A percentile compares a stretch with the other conserved stretches of the same genome.
Conservation (phyloP, 179 eudicot species). For the Gypsophila paniculata region DNA sequence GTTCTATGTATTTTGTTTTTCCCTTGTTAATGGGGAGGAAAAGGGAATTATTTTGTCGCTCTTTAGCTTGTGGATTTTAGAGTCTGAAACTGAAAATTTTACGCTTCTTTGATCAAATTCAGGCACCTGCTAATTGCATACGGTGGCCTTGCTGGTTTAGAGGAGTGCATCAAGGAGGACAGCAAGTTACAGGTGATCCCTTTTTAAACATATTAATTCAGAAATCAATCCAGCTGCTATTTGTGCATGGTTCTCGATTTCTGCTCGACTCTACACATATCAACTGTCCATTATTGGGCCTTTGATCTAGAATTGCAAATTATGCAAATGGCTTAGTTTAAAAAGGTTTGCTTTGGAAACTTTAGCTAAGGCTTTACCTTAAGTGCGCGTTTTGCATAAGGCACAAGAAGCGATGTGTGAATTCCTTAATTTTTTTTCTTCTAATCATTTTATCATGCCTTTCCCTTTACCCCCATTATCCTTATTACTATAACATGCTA, state of each 20-base stretch:
- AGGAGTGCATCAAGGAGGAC: slow-evolving; percentile 90
- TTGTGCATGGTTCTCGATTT: not conserved
- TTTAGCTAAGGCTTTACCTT: not conserved
- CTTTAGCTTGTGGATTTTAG: slow-evolving; percentile 5
- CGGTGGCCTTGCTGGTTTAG: slow-evolving; percentile 96
- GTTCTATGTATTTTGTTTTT: not conserved
- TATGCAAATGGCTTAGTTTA: not conserved
- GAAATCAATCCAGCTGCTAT: not conserved
- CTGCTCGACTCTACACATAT: not conserved
- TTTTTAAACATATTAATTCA: not conserved
- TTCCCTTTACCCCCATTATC: not conserved
- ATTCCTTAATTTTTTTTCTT: not conserved
- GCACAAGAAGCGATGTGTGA: not conserved
- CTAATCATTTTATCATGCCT: not conserved
- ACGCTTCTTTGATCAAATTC: slow-evolving; percentile 7
- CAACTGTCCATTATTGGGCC: not conserved
- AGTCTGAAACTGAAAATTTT: slow-evolving; percentile 5
- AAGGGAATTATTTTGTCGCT: not conserved
- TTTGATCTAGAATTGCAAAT: not conserved
- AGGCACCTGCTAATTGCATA: slow-evolving; percentile 90
- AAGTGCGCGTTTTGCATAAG: not conserved
- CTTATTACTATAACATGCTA: not conserved
- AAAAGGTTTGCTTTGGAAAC: not conserved
- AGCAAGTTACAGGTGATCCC: slow-evolving; percentile 53
- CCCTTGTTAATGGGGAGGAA: not conserved